Conservation (phyloP, 2,329 filamentous ascomycete genomes). For the Aspergillus brunneoviolaceus region DNA sequence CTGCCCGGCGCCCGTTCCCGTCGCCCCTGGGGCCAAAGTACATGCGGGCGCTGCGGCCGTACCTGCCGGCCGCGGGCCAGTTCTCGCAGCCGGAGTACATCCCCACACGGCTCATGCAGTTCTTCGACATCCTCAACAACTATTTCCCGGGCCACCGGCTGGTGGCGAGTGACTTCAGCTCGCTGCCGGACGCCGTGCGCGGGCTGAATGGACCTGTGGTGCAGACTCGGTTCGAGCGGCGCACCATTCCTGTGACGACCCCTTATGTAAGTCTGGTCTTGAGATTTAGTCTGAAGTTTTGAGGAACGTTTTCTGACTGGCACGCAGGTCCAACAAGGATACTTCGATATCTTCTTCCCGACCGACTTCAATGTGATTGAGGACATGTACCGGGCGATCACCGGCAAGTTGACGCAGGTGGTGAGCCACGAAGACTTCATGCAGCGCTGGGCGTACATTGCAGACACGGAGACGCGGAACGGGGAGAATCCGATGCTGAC, state of each 20-base stretch:
- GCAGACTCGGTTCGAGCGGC: constrained; percentile 85
- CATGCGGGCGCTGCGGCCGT: constrained; percentile 61
- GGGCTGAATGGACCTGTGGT: constrained; percentile 93
- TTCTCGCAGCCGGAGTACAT: constrained; percentile 87
- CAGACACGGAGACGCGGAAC: constrained; percentile 82
- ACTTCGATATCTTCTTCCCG: constrained; percentile 98
- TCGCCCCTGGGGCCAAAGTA: constrained; percentile 49
- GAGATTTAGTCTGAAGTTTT: background rate
- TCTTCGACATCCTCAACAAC: constrained; percentile 85
- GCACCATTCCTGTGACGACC: constrained; percentile 85
- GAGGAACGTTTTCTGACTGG: constrained; percentile 7
- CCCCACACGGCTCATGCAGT: constrained; percentile 90
- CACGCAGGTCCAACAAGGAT: constrained; percentile 85
- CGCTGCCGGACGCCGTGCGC: constrained; percentile 74
- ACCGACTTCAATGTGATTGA: constrained; percentile 92
- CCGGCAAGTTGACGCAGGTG: constrained; percentile 84
- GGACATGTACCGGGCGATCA: constrained; percentile 87
- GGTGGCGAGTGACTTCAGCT: constrained; percentile 86
- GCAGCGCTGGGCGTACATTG: constrained; percentile 81
- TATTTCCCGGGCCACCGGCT: constrained; percentile 90
- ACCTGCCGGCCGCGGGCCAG: constrained; percentile 70
- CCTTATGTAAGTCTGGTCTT: constrained; percentile 68
- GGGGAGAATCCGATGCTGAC: constrained; percentile 90
- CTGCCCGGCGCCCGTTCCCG: constrained; percentile 49
- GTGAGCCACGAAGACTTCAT: constrained; percentile 89